A percentile compares a stretch with the other conserved stretches of the same genome.
Conservation (phyloP, 1,139 yeast genomes). For the Suhomyces wounanorum region DNA sequence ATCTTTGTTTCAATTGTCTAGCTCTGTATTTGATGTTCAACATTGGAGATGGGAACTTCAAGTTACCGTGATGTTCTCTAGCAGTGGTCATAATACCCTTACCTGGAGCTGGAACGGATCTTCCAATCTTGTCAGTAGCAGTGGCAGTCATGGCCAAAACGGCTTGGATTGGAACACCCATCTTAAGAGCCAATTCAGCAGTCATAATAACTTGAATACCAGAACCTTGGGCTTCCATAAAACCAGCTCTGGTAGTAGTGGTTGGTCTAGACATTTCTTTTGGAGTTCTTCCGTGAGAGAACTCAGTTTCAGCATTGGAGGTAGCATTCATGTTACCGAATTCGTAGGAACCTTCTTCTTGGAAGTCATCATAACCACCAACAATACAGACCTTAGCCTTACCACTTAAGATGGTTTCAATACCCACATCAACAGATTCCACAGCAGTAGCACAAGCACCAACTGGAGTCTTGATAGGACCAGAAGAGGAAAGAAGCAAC, state of each 20-base stretch:
- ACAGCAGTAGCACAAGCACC: slow-evolving; percentile 99
- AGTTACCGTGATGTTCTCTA: slow-evolving; percentile 83
- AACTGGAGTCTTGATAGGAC: slow-evolving; percentile 98
- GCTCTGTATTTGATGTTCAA: slow-evolving; percentile 91
- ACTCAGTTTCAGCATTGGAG: slow-evolving; percentile 81
- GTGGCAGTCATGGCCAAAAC: slow-evolving; percentile 92
- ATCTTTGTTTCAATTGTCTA: slow-evolving; percentile 83
- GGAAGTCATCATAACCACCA: slow-evolving; percentile 99
- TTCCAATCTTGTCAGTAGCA: slow-evolving; percentile 97
- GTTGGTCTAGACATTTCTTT: slow-evolving; percentile 98
- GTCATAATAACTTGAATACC: slow-evolving; percentile 97
- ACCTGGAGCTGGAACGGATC: slow-evolving; percentile 99
- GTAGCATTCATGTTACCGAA: slow-evolving; percentile 99
- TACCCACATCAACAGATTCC: slow-evolving; percentile 95
- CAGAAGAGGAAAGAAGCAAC: slow-evolving; percentile 95
- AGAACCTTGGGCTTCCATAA: slow-evolving; percentile 99
- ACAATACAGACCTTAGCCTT: slow-evolving; percentile 95
- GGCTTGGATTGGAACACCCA: slow-evolving; percentile 99
- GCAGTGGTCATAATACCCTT: slow-evolving; percentile 98
- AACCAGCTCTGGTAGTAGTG: slow-evolving; percentile 93
- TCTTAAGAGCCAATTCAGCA: slow-evolving; percentile 87
- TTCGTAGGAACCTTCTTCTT: slow-evolving; percentile 97
- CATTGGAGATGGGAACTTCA: slow-evolving; percentile 79
- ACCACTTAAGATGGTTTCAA: slow-evolving; percentile 87
- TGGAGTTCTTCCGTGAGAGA: slow-evolving; percentile 96